Evolutionary conservation across 768 basidiomycete genomes (phyloP), one percentile per base, ranked within the genome.

Genomic region (Mycena rebaudengoi): DNA sequence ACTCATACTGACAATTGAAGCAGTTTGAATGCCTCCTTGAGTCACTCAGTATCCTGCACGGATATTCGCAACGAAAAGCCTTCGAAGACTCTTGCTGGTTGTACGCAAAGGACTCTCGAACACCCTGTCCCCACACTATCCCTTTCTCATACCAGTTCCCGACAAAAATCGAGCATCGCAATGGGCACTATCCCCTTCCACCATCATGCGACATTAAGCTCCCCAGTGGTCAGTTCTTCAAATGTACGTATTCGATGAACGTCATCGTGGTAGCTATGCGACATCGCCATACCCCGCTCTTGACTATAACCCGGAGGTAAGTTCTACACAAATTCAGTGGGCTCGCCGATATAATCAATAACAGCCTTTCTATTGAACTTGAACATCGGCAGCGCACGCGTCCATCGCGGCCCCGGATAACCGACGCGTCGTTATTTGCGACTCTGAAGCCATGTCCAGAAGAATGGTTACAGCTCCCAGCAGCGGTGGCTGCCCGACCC

Each of bases 201-300:
- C 60, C 65, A 7, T 66, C 65, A 18, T 62, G 65, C 44, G 37
- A 62, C 26, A 58, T 66, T 50, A 29, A 49, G 4, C 43, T 66
- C 4, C 55, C 54, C 5, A 56, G 25, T 13, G 60, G 60, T 1
- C 28, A 23, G 28, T 66, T 53, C 33, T 14, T 66, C 12, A 62
- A 45, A 58, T 66, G 65, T 35, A 46, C 44, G 4, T 66, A 62
- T 53, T 58, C 55, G n/a, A 33, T 66, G 14, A 46, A 33, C 5
- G 33, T 62, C 6, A 41, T 0, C 29, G 54, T 66, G 18, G 5
- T 30, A 11, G 5, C 39, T 4, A 10, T 37, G 8, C 20, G 35
- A n/a, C 53, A 55, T n/a, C 60, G 60, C 7, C 40, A 43, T 16
- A 18, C 25, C 7, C 20, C 55, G 6, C 59, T 66, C 21, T 18